Evolutionary conservation across 2,329 filamentous ascomycete genomes (phyloP), one percentile per base, ranked within the genome.

Genomic region (Penicillium sp.): DNA sequence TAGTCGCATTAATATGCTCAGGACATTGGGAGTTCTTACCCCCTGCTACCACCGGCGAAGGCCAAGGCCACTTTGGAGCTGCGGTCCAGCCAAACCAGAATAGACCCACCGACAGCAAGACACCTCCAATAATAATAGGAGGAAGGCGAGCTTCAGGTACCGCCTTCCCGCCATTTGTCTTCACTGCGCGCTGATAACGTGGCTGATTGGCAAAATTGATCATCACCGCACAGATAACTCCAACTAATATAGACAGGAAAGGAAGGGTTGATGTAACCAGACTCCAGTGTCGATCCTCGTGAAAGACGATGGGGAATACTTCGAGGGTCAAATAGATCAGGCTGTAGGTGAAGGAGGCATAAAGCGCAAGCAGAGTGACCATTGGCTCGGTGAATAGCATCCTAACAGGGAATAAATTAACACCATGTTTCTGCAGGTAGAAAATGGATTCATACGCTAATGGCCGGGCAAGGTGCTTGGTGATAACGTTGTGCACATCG

Each of bases 371-470:
- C 37, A 71, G 74, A 1, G 75, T 71, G 11, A 82, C 74, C 65
- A 82, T 81, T 0, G 80, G 79, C 57, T 82, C 78, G 1, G 75
- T 79, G 16, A 73, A 58, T 3, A 82, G 68, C 77, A 83, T 81
- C 29, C 29, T 26, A 26, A 24, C 3, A 79, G 48, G 0, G 5
- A 31, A 2, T 14, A 5, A 14, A 13, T 31, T 5, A 31, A 13
- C 11, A 31, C 11, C 5, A 13, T 31, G 11, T 31, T 13, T 14
- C 11, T 31, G 29, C 11, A 31, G 10, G 29, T 14, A 14, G 11
- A 31, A 13, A 31, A 13, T 11, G 29, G 11, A 11, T 13, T 31
- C 29, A 31, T 31, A 31, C 29, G 14, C 29, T 31, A 31, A 31
- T 14, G 78, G 77, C 1, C 77, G 73, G 14, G 67, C 68, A 26